These are phyloP conservation scores for Diphasiastrum complanatum DNA, from an alignment of 83 land plant species.

Conservation along the genomic window DNA sequence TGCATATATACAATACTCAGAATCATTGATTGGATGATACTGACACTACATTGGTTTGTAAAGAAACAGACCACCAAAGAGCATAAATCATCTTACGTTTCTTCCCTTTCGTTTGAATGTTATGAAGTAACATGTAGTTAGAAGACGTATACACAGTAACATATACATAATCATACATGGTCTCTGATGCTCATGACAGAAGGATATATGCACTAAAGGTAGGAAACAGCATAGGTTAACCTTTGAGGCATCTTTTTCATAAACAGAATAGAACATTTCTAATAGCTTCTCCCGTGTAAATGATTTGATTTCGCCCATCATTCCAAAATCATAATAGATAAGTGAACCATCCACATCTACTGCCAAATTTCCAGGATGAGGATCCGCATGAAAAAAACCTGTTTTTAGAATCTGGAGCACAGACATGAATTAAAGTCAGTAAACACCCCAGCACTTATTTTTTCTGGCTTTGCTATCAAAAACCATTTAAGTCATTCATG, in stretches of 20 bases:
- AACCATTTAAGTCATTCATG: too few relatives aligned
- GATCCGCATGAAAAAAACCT: slow-evolving; percentile 98
- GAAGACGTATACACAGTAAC: too few relatives aligned
- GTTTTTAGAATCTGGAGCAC: slow-evolving; percentile 68
- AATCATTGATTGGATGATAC: too few relatives aligned
- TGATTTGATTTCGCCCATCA: slow-evolving; percentile 98
- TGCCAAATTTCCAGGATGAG: slow-evolving; percentile 97
- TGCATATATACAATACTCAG: slow-evolving; percentile 22
- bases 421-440: background rate
- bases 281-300: slow-evolving; percentile 74
- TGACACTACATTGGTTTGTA: too few relatives aligned
- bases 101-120: too few relatives aligned
- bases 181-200: too few relatives aligned
- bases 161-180: too few relatives aligned
- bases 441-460: too few relatives aligned
- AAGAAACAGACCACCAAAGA: too few relatives aligned
- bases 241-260: slow-evolving; percentile 92
- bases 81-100: too few relatives aligned
- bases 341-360: slow-evolving; percentile 75
- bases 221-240: slow-evolving; percentile 30
- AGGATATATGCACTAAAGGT: background rate
- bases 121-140: too few relatives aligned
- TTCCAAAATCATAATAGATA: slow-evolving; percentile 96
- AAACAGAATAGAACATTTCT: slow-evolving; percentile 85
- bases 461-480: too few relatives aligned